Base-by-base conservation (phyloP, 2,329 filamentous ascomycete species). In the Lachnellula hyalina region DNA sequence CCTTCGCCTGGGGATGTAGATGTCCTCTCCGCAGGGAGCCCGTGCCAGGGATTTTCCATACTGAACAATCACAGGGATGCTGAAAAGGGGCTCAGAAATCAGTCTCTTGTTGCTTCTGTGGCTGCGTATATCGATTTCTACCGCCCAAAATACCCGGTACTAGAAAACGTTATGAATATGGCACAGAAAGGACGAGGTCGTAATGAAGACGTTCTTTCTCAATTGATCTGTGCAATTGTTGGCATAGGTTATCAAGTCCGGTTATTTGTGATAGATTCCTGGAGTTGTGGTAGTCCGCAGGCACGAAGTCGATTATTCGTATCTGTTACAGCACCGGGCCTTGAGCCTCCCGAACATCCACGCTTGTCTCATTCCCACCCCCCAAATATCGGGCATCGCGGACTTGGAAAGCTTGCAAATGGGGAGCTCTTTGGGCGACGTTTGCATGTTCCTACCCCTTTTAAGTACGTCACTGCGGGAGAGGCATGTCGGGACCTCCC, bases 91-190 rank as follows among this genome's bases (percentile, higher is more conserved):
- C 70, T 83, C 5, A 82, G 82, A 55, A 90, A 94, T 65, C 86
- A 87, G 35, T 92, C 88, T 0, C 80, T 94, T 32, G 80, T 94
- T 0, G 89, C 87, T 0, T 87, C 87, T 0, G 89, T 93, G 38
- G 85, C 84, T 0, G 83, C 89, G 0, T 89, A 80, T 56, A 75
- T 93, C 1, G 89, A 95, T 59, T 72, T 90, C 0, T 91, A 89
- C 60, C 79, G 85, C 0, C 89, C 90, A 0, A 76, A 81, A n/a
- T 93, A 88, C 65, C 87, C 84, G 0, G 61, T 93, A 0, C 75
- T 95, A 0, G 90, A 95, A 68, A 95, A 95, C 61, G 90, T 95
- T 0, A 71, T 81, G 0, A 76, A 73, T 0, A 89, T 93, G 72
- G 78, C 77, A 72, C 47, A 74, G 65, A 23, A 72, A 73, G 17